Base-by-base conservation (phyloP, 78 protist genomes). In the Neovahlkampfia damariscottae region DNA sequence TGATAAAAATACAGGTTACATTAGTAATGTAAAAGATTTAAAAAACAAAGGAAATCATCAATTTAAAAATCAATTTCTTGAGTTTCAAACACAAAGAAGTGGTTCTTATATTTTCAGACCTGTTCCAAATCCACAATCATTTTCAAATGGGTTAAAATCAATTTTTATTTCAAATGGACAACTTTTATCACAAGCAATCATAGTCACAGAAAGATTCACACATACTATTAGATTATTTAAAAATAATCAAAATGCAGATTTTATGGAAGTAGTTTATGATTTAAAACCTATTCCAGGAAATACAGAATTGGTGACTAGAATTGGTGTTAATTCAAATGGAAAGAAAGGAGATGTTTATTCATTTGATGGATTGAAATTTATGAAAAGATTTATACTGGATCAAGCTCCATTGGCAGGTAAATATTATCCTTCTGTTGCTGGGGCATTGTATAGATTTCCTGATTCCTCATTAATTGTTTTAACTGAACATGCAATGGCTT, bases 341-440 rank as follows among this genome's bases (percentile, higher is more conserved):
- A 50, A 50, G 62, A 19, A 50, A 19, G 62, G 62, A 50, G 19
- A 50, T 19, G 19, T 50, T 19, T n/a, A n/a, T 50, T 19, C 19
- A n/a, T 50, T n/a, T 50, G 62, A 50, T 50, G 62, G 62, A 50
- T n/a, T 50, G 62, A 50, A 50, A n/a, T 50, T 50, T 50, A 19
- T 50, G 19, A 50, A 50, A 19, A 50, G 62, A 50, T n/a, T 19
- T 19, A 19, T 50, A 19, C 19, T 19, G 19, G 19, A 50, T n/a
- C 34, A 19, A 19, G 62, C 62, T n/a, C 62, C 62, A n/a, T 19
- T n/a, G 19, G 62, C 62, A 19, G 62, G 62, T 50, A 19, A 50
- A n/a, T 50, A 50, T 50, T 50, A 50, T 50, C 62, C 62, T 50
- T n/a, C 34, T 19, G 19, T 19, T 19, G 62, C 62, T 19, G 62